Conservation (phyloP, 1,139 yeast genomes). For the Lipomyces yarrowii region DNA sequence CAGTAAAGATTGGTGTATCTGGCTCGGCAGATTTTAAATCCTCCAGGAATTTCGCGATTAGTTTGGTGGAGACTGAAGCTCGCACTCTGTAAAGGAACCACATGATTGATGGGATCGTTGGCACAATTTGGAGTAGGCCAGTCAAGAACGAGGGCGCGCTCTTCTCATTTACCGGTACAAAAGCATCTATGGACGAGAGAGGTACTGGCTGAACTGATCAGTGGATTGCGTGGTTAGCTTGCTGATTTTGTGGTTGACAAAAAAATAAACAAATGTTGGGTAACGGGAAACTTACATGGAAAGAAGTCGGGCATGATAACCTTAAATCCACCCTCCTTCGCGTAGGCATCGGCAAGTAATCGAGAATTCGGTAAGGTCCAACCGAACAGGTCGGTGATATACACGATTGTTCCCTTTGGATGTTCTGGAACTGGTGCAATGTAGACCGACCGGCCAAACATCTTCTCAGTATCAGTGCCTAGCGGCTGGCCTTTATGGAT, state of each 20-base stretch:
- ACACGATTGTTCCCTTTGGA: constrained; percentile 16
- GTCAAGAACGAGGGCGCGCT: background rate
- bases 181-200: constrained; percentile 3
- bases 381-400: constrained; percentile 27
- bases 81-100: background rate
- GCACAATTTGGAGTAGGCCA: background rate
- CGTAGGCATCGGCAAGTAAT: constrained; percentile 27
- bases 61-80: constrained; percentile 5
- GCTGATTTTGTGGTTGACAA: background rate
- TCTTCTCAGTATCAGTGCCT: constrained; percentile 15
- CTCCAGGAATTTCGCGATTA: constrained; percentile 8
- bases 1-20: constrained; percentile 14
- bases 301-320: constrained; percentile 27
- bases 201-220: constrained; percentile 12
- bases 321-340: constrained; percentile 14
- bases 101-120: background rate
- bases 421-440: constrained; percentile 6
- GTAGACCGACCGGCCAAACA: constrained; percentile 15
- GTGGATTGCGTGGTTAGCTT: background rate
- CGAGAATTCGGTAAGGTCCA: constrained; percentile 25
- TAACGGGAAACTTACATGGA: constrained; percentile 8
- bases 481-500: constrained; percentile 24
- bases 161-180: constrained; percentile 1
- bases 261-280: background rate
- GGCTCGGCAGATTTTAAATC: background rate